Conservation (phyloP, 257 asterid species). For the Verbena officinalis region DNA sequence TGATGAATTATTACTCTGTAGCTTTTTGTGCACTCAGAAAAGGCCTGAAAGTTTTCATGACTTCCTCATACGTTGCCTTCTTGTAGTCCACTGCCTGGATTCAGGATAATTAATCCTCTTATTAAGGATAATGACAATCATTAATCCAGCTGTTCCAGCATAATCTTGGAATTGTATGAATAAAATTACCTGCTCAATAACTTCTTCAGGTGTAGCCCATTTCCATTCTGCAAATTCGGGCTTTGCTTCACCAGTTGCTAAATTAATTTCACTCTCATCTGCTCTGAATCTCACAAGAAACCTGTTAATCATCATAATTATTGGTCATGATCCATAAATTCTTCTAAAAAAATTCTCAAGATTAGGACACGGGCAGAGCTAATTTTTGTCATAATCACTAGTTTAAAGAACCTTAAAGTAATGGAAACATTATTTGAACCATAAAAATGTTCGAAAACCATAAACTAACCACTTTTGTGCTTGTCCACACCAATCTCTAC, state of each 20-base stretch:
- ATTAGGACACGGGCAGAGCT: too few relatives aligned
- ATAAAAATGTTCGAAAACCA: background rate
- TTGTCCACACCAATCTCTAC: slow-evolving; percentile 99
- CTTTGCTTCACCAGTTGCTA: slow-evolving; percentile 74
- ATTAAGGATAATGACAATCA: too few relatives aligned
- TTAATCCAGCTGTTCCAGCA: background rate
- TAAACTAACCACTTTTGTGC: slow-evolving; percentile 87
- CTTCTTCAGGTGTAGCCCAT: slow-evolving; percentile 93
- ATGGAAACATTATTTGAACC: too few relatives aligned
- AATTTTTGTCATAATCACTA: too few relatives aligned
- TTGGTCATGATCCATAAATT: too few relatives aligned
- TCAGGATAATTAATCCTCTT: too few relatives aligned
- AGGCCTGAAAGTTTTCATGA: slow-evolving; percentile 64
- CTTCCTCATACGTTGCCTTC: slow-evolving; percentile 94
- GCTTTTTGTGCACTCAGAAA: slow-evolving; percentile 58
- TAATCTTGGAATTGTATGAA: too few relatives aligned
- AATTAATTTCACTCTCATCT: slow-evolving; percentile 81
- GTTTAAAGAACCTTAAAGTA: too few relatives aligned
- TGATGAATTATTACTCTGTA: slow-evolving; percentile 68
- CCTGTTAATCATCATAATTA: slow-evolving; percentile 41
- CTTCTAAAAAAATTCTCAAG: too few relatives aligned
- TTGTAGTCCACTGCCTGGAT: slow-evolving; percentile 99
- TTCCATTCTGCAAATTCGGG: slow-evolving; percentile 97
- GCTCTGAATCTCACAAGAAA: slow-evolving; percentile 79
- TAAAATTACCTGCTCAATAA: slow-evolving; percentile 78